Evolutionary conservation across 2,329 filamentous ascomycete genomes (phyloP), one percentile per base, ranked within the genome.

Genomic region (Phialocephala subalpina): DNA sequence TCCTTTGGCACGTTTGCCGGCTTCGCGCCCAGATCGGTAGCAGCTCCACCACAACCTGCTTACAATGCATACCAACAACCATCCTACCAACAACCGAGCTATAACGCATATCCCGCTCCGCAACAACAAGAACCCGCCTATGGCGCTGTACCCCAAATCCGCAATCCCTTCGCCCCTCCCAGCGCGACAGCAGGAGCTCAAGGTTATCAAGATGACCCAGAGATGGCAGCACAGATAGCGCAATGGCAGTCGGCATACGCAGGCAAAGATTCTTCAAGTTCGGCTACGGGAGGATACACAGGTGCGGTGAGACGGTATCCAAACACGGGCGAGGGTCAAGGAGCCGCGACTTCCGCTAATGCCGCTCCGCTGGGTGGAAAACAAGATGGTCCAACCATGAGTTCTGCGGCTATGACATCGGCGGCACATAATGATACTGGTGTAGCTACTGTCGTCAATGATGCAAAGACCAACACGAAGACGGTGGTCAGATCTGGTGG

Each of bases 211-310:
- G 87, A 84, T 75, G 86, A 97, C 74, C 88, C 93, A 2, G 93
- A 97, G 72, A 91, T 93, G 82, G 93, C 96, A 65, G 93, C 93
- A 35, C 93, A 97, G 78, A 94, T 97, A 68, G 94, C 94, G 58
- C 92, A 97, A 79, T 97, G 95, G 93, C 94, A 97, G 79, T 95
- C 91, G 79, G 93, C 94, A 29, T 97, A 97, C 79, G 87, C 89
- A 69, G 85, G 84, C 58, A 90, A 86, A 72, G 89, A 91, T 58
- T 82, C 84, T 12, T 76, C 77, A 40, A 77, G 75, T 27, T 42
- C 59, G 68, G 69, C 29, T 33, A 33, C 69, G 66, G 47, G 61
- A 49, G 74, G 74, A 4, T 75, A 75, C 29, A 73, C 74, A 16
- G 74, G 74, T 22, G 70, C 71, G 14, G 75, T 77, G 38, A 73